Percentiles rank a stretch among this genome's conserved stretches.
Evolutionary conservation across 2,329 filamentous ascomycete genomes (phyloP).

Genomic region (Aspergillus brunneoviolaceus): DNA sequence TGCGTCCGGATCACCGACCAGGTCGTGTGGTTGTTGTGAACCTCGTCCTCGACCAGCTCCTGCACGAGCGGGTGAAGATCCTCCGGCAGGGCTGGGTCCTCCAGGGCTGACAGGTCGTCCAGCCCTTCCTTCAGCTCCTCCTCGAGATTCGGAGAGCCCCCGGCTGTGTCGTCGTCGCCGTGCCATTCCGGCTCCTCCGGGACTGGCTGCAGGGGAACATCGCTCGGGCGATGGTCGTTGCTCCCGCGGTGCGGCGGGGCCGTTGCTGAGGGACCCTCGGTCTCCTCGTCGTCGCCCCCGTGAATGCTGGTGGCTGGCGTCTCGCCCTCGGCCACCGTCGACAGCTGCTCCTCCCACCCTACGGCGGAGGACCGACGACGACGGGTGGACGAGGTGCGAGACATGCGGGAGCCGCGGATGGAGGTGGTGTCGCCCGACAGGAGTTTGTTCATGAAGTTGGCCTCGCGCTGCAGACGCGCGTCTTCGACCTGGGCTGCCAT

Average conservation of each 20-base stretch:
- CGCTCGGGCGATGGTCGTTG: constrained; percentile 6
- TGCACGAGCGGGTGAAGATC: constrained; percentile 48
- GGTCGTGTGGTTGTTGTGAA: constrained; percentile 50
- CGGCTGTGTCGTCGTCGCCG: constrained; percentile 9
- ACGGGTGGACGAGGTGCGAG: constrained; percentile 25
- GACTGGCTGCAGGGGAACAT: constrained; percentile 22
- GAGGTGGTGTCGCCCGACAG: constrained; percentile 26
- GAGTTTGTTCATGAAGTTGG: constrained; percentile 39
- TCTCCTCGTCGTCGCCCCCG: neutral
- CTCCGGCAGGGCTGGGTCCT: constrained; percentile 37
- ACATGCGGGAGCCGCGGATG: constrained; percentile 20
- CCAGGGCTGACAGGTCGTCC: constrained; percentile 25
- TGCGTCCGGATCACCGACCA: constrained; percentile 53
- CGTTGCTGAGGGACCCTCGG: neutral
- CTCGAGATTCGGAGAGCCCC: neutral
- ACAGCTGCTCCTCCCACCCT: constrained; percentile 24
- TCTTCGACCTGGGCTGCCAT: constrained; percentile 49
- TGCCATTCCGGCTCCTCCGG: constrained; percentile 18
- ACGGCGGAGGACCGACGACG: constrained; percentile 20
- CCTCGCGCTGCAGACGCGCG: constrained; percentile 41
- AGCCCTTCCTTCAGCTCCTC: constrained; percentile 6
- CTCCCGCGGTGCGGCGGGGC: neutral
- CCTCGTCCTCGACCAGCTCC: constrained; percentile 46
- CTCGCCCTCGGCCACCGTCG: constrained; percentile 25
- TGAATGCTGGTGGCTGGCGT: constrained; percentile 12